Evolutionary conservation across 2,329 filamentous ascomycete genomes (phyloP).

Genomic region (Fusarium robinianum): DNA sequence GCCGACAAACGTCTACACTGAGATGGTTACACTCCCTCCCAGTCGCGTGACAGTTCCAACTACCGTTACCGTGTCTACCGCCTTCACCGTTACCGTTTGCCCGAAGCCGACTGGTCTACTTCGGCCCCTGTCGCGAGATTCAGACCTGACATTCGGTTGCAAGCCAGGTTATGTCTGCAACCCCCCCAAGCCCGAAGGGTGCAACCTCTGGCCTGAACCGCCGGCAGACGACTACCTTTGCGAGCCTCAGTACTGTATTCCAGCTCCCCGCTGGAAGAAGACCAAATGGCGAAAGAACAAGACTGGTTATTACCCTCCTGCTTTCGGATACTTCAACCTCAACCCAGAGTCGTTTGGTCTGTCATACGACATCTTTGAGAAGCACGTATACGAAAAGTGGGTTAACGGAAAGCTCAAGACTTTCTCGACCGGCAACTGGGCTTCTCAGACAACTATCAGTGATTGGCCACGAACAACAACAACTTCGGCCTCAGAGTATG

Average conservation of each 20-base stretch:
- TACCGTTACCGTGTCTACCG: conserved; percentile 37
- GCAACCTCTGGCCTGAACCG: conserved; percentile 55
- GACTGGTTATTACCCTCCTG: conserved; percentile 56
- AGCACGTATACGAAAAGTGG: conserved; percentile 45
- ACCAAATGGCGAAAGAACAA: conserved; percentile 50
- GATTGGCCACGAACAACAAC: conserved; percentile 34
- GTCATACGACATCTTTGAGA: conserved; percentile 63
- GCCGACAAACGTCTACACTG: conserved; percentile 39
- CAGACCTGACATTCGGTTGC: conserved; percentile 59
- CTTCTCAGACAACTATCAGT: conserved; percentile 54
- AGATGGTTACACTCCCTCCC: conserved; percentile 36
- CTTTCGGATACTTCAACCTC: conserved; percentile 65
- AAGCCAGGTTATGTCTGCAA: conserved; percentile 57
- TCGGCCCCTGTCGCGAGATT: conserved; percentile 41
- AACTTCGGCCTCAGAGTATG: conserved; percentile 18
- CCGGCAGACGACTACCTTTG: conserved; percentile 55
- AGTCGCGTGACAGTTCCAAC: conserved; percentile 36
- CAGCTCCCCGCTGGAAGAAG: conserved; percentile 43
- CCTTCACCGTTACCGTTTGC: conserved; percentile 47
- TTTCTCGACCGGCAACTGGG: conserved; percentile 60
- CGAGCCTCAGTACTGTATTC: conserved; percentile 49
- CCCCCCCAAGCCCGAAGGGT: conserved; percentile 53
- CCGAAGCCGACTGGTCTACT: conserved; percentile 48
- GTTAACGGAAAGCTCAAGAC: conserved; percentile 48
- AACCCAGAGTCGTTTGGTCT: conserved; percentile 65